phyloP scores from a whole-genome alignment of 345 rosid species.

The Rhizophora mangle region DNA sequence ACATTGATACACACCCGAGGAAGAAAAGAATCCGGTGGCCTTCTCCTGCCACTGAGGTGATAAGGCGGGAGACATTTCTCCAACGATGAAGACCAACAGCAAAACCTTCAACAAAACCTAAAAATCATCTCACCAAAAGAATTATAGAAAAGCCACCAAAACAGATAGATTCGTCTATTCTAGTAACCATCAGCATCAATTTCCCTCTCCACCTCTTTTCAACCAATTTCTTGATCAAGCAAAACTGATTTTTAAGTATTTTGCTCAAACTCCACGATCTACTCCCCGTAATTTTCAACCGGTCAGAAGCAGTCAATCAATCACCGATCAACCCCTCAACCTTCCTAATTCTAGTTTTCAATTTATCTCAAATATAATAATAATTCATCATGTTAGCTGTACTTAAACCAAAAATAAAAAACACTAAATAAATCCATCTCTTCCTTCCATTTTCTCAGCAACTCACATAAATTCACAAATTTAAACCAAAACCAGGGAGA shows the following conservation, averaged over 20 bases:
- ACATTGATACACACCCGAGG: conserved; percentile 47
- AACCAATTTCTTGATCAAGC: no score
- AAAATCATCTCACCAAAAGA: not conserved
- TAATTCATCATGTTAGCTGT: no score
- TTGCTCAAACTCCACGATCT: no score
- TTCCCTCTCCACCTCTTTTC: no score
- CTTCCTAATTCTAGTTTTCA: not conserved
- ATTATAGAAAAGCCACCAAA: not conserved
- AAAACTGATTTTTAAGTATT: no score
- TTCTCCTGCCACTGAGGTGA: conserved; percentile 87
- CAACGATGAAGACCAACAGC: conserved; percentile 16
- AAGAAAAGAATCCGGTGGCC: conserved; percentile 80
- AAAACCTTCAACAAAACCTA: not conserved
- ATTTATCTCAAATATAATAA: not conserved
- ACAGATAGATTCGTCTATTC: no score
- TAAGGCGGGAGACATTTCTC: conserved; percentile 66
- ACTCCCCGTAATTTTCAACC: not conserved
- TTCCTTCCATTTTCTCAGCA: not conserved
- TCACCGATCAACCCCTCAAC: not conserved
- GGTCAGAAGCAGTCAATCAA: not conserved
- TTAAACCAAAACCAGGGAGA: no score
- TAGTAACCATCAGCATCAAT: not conserved
- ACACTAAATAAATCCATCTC: not conserved
- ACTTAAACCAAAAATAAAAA: no score
- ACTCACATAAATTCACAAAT: not conserved